Conservation (phyloP, 2,329 filamentous ascomycete genomes). For the Colletotrichum zoysiae region DNA sequence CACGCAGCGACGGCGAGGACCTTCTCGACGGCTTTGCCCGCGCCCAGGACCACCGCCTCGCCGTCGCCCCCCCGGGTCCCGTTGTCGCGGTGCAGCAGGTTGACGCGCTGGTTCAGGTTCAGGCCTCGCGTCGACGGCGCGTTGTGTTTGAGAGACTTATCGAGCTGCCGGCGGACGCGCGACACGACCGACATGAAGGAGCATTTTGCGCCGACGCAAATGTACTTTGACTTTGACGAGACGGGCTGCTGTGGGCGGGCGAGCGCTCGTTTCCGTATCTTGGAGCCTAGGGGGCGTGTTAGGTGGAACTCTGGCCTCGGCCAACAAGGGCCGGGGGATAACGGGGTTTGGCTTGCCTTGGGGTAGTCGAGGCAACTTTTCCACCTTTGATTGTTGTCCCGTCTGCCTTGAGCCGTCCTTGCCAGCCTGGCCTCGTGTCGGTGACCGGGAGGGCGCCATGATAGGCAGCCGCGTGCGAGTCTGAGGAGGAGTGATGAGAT, state of each 20-base stretch:
- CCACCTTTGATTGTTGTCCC: conserved; percentile 6
- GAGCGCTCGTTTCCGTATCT: conserved; percentile 63
- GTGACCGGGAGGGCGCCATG: conserved; percentile 37
- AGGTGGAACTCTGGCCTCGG: conserved; percentile 20
- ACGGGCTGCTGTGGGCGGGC: conserved; percentile 55
- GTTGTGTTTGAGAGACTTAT: conserved; percentile 60
- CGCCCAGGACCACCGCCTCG: conserved; percentile 71
- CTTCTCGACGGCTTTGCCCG: conserved; percentile 75
- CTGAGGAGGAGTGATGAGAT: not conserved
- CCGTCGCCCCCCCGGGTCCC: conserved; percentile 48
- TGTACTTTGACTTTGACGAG: conserved; percentile 59
- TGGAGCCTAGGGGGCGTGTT: conserved; percentile 55
- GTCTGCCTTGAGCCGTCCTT: not conserved
- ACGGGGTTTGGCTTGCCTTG: conserved; percentile 44
- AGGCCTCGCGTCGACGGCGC: conserved; percentile 61
- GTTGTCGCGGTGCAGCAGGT: conserved; percentile 54
- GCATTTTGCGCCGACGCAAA: conserved; percentile 75
- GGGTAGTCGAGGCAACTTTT: conserved; percentile 35
- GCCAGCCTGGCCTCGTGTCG: conserved; percentile 19
- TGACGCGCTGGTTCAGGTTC: conserved; percentile 61
- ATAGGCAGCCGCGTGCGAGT: conserved; percentile 33
- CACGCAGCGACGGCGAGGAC: conserved; percentile 72
- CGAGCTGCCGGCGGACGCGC: conserved; percentile 73
- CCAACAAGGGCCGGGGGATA: not conserved
- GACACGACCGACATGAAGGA: conserved; percentile 77